These are phyloP conservation scores for Citrus unshiu DNA, from an alignment of 345 rosid genomes.

Conservation along the genomic window DNA sequence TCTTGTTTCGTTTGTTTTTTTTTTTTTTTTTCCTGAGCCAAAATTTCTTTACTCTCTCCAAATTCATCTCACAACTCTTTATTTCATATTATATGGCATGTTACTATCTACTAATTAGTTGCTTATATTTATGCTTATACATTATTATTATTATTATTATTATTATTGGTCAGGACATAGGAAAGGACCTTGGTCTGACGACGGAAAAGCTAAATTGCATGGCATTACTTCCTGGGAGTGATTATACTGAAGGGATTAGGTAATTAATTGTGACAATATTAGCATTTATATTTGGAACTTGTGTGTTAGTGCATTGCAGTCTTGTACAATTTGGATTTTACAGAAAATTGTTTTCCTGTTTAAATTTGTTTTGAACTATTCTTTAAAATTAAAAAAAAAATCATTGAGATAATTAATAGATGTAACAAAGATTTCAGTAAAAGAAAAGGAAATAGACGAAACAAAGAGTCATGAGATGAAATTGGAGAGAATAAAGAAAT, in stretches of 20 bases:
- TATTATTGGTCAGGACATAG: constrained; percentile 42
- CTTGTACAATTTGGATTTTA: not conserved
- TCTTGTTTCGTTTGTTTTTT: no score
- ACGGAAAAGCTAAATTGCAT: constrained; percentile 71
- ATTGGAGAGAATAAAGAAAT: no score
- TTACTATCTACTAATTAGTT: not conserved
- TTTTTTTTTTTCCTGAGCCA: no score
- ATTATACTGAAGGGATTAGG: constrained; percentile 98
- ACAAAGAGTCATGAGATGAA: no score
- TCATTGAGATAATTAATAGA: no score
- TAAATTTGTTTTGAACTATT: no score
- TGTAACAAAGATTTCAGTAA: no score
- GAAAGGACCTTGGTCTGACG: constrained; percentile 4
- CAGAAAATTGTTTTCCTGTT: not conserved
- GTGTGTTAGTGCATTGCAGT: not conserved
- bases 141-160: not conserved
- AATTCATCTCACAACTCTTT: no score
- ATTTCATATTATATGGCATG: not conserved
- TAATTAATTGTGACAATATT: constrained; percentile 18
- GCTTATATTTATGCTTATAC: not conserved
- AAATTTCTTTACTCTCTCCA: no score
- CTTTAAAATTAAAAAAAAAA: no score
- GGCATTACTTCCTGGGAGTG: constrained; percentile 97
- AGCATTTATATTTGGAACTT: not conserved
- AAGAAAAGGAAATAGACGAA: no score